Evolutionary conservation across 768 basidiomycete genomes (phyloP), one percentile per base, ranked within the genome.

Genomic region (Crucibulum laeve): DNA sequence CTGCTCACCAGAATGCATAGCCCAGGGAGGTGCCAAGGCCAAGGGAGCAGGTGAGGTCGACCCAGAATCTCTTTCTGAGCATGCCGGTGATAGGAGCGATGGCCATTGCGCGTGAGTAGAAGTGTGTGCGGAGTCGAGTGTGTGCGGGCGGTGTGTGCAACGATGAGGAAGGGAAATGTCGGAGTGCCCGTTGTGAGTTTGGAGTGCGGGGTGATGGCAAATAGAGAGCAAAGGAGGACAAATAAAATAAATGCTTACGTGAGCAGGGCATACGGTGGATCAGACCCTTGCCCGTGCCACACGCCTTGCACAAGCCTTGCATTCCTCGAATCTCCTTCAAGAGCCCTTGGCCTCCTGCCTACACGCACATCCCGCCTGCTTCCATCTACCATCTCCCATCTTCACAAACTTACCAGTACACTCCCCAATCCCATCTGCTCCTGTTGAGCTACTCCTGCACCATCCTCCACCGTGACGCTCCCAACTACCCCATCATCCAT

Each of bases 1-100:
- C 28, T 36, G 75, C 87, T 53, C 48, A 93, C 92, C 92, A 96
- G 70, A 77, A 96, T 2, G 77, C 76, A 57, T 91, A 94, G 24
- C 79, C 91, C 8, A 76, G 71, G 38, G 80, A 71, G 43, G 84
- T 51, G 21, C 91, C 92, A 40, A 95, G 77, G 53, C 88, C 91
- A 34, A 94, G 60, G 28, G 80, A 77, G 55, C 79, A 71, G 37
- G 79, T 73, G 49, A 95, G 54, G 61, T 96, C 93, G 49, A 91
- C 79, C 81, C 89, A 89, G 67, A 94, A 81, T 56, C 82, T 76
- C 70, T 94, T 95, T 71, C 92, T 87, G 70, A 94, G 87, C 71
- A 80, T 91, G 63, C 92, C 92, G 40, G 87, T 87, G 66, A 95
- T 92, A 54, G 92, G 91, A 49, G 89, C 84, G 62, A 95, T 86